Evolutionary conservation across 805 yeast species (phyloP).

Genomic region (Barnettozyma vustinii): DNA sequence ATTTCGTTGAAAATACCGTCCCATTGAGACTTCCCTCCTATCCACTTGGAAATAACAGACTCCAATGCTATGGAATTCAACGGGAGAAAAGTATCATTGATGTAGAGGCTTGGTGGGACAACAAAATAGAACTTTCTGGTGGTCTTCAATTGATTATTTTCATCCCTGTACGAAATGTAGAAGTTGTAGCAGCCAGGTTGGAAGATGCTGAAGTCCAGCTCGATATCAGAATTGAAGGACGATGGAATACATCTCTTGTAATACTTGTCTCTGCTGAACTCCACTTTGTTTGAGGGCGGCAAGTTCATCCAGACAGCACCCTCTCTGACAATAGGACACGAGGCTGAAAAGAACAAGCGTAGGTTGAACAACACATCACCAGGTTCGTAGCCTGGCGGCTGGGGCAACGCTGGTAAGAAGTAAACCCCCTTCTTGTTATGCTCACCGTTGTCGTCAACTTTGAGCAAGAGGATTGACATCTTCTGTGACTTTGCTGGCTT

Average conservation of each 20-base stretch:
- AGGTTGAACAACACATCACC: conserved; percentile 46
- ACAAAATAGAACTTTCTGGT: conserved; percentile 67
- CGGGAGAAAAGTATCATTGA: conserved; percentile 53
- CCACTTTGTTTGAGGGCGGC: conserved; percentile 39
- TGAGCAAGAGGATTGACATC: conserved; percentile 30
- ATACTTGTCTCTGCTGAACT: conserved; percentile 54
- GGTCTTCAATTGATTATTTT: conserved; percentile 31
- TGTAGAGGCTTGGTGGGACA: conserved; percentile 69
- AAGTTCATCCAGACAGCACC: conserved; percentile 73
- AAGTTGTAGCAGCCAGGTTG: conserved; percentile 78
- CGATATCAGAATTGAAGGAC: conserved; percentile 60
- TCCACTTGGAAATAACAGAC: conserved; percentile 87
- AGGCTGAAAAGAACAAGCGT: conserved; percentile 65
- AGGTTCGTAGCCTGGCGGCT: conserved; percentile 28
- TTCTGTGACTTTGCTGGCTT: neutral
- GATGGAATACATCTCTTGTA: conserved; percentile 44
- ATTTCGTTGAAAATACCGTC: conserved; percentile 54
- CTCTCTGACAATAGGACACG: conserved; percentile 63
- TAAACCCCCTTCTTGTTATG: conserved; percentile 33
- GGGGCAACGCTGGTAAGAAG: conserved; percentile 34
- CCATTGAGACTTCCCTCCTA: conserved; percentile 71
- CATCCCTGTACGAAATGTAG: conserved; percentile 53
- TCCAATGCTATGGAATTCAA: conserved; percentile 78
- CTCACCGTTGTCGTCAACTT: conserved; percentile 31
- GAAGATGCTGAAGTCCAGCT: conserved; percentile 54